Evolutionary conservation across 2,329 filamentous ascomycete species (phyloP).

Genomic region (Colletotrichum sp.): DNA sequence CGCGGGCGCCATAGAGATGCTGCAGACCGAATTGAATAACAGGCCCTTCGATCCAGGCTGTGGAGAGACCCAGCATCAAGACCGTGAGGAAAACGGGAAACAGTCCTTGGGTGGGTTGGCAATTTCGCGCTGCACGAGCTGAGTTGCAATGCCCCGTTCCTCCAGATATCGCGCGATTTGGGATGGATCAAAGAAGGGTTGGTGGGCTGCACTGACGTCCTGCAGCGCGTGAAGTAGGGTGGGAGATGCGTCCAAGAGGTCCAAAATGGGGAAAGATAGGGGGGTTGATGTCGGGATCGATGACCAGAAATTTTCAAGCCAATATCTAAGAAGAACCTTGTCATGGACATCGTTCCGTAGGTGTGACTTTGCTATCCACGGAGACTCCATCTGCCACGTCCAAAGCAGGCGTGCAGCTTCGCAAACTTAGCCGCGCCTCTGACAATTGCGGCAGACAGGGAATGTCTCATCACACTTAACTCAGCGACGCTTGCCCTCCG

Average conservation of each 20-base stretch:
- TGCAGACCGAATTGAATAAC: neutral
- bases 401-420: neutral
- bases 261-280: neutral
- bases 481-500: neutral
- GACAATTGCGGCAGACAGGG: neutral
- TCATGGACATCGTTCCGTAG: neutral
- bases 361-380: neutral
- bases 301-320: neutral
- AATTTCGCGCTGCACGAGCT: neutral
- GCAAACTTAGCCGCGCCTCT: neutral
- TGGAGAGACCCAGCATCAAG: neutral
- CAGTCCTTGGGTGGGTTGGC: neutral
- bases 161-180: neutral
- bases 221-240: neutral
- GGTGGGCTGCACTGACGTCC: neutral
- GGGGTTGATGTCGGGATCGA: neutral
- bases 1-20: neutral
- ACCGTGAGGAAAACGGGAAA: neutral
- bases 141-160: neutral
- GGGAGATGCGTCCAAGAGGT: neutral
- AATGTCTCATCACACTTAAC: neutral
- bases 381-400: neutral
- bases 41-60: neutral
- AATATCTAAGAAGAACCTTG: neutral
- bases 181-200: neutral